phyloP scores from a whole-genome alignment of 768 basidiomycete genomes.

The Hirschioporus abietinus region DNA sequence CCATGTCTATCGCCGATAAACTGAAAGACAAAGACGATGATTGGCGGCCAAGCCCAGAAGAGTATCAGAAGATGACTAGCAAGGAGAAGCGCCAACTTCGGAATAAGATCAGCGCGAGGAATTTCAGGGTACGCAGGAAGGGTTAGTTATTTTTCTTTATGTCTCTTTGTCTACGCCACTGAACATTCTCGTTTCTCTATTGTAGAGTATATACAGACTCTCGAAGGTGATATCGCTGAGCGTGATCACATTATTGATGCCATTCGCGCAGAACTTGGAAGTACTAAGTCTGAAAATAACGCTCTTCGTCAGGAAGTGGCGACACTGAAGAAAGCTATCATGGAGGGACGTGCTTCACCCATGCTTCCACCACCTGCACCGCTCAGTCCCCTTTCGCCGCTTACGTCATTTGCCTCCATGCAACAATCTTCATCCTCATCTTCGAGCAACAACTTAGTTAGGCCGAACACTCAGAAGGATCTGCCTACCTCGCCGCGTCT shows the following conservation, averaged over 20 bases:
- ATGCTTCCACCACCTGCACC: constrained; percentile 40
- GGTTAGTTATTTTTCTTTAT: constrained; percentile 38
- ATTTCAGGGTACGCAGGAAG: constrained; percentile 92
- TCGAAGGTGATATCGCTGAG: constrained; percentile 91
- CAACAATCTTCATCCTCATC: constrained; percentile 15
- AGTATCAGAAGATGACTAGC: constrained; percentile 90
- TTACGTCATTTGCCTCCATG: constrained; percentile 13
- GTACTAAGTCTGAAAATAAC: constrained; percentile 72
- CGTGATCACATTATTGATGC: constrained; percentile 87
- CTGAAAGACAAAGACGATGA: constrained; percentile 54
- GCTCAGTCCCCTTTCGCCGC: constrained; percentile 35
- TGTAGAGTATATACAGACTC: constrained; percentile 86
- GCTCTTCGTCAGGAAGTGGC: constrained; percentile 77
- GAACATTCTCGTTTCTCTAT: constrained; percentile 3
- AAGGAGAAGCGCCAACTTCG: constrained; percentile 95
- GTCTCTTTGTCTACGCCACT: constrained; percentile 3
- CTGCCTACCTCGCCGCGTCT: constrained; percentile 58
- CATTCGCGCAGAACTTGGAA: constrained; percentile 78
- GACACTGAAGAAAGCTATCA: constrained; percentile 66
- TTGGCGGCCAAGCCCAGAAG: constrained; percentile 85
- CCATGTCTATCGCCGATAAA: constrained; percentile 22
- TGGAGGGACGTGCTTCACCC: constrained; percentile 54
- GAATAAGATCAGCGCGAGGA: constrained; percentile 95
- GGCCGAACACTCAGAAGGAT: constrained; percentile 75
- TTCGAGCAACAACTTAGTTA: constrained; percentile 33